Percentiles rank a stretch among this genome's conserved stretches.
phyloP scores from a whole-genome alignment of 345 rosid genomes.

The Dipteronia sinensis region DNA sequence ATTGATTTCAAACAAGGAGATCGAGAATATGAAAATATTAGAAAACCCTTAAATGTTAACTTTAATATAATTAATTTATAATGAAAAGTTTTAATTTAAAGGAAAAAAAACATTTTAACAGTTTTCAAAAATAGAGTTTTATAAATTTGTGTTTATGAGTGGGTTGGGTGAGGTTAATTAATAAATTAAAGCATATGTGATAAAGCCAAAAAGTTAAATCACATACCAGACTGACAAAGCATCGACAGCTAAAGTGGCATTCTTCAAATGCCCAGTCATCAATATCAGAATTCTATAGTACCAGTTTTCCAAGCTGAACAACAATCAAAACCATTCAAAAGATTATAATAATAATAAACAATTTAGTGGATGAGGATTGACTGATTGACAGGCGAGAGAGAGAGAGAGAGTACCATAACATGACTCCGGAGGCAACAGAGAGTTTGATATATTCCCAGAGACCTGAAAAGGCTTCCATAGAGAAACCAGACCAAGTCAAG shows the following conservation, averaged over 20 bases:
- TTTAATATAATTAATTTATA: no score
- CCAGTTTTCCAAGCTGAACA: conserved; percentile 71
- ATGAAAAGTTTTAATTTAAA: no score
- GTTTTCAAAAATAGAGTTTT: no score
- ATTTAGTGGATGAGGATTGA: neutral
- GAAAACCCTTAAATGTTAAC: neutral
- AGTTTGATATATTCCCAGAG: conserved; percentile 68
- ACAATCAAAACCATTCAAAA: neutral
- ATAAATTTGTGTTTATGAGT: neutral
- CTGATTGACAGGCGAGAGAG: neutral
- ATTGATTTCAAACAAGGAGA: neutral
- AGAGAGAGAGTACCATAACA: conserved; percentile 56
- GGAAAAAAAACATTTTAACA: no score
- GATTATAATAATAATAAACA: neutral
- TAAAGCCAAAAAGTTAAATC: neutral
- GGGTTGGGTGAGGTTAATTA: neutral
- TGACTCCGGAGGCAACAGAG: conserved; percentile 72
- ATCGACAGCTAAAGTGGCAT: conserved; percentile 60
- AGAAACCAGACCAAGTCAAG: conserved; percentile 64
- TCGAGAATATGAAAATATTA: neutral
- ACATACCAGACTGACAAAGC: conserved; percentile 53
- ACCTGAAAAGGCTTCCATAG: conserved; percentile 54
- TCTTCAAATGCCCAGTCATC: conserved; percentile 62
- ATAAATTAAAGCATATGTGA: neutral
- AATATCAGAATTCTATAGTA: conserved; percentile 67